phyloP scores from a whole-genome alignment of 768 basidiomycete species.

The Terana coerulea region DNA sequence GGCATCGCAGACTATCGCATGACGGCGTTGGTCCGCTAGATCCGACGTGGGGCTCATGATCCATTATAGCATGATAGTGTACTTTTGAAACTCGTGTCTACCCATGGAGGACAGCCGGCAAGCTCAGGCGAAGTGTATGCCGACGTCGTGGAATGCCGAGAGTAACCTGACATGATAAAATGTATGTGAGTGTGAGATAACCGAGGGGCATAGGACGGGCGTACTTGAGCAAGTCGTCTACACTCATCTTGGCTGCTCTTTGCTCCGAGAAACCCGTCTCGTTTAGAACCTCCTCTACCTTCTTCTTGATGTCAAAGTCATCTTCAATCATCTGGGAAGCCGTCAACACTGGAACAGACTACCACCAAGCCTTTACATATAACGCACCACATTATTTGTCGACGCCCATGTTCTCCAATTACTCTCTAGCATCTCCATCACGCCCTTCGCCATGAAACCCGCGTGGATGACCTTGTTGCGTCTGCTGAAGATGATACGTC shows the following conservation, averaged over 20 bases:
- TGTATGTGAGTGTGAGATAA: conserved; percentile 38
- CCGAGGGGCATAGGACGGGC: conserved; percentile 17
- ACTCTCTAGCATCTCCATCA: conserved; percentile 89
- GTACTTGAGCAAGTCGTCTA: conserved; percentile 88
- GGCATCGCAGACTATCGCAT: no score
- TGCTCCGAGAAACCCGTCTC: conserved; percentile 72
- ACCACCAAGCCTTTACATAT: no score
- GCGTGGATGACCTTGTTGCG: conserved; percentile 89
- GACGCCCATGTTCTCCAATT: conserved; percentile 94
- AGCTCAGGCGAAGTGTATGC: conserved; percentile 66
- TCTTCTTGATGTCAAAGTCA: conserved; percentile 60
- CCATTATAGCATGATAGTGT: not conserved
- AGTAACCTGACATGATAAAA: conserved; percentile 44
- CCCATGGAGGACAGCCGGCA: not conserved
- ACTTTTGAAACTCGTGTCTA: conserved; percentile 14
- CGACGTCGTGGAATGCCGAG: conserved; percentile 70
- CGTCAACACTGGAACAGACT: not conserved
- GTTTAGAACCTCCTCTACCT: conserved; percentile 68
- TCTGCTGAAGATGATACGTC: conserved; percentile 83
- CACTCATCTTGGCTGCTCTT: conserved; percentile 89
- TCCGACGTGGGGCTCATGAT: no score
- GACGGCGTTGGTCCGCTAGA: no score
- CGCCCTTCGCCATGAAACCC: conserved; percentile 91
- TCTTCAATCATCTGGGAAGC: conserved; percentile 61
- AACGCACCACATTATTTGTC: conserved; percentile 65